A percentile compares a stretch with the other conserved stretches of the same genome.
Conservation (phyloP, 2,329 filamentous ascomycete genomes). For the Claviceps sp. region DNA sequence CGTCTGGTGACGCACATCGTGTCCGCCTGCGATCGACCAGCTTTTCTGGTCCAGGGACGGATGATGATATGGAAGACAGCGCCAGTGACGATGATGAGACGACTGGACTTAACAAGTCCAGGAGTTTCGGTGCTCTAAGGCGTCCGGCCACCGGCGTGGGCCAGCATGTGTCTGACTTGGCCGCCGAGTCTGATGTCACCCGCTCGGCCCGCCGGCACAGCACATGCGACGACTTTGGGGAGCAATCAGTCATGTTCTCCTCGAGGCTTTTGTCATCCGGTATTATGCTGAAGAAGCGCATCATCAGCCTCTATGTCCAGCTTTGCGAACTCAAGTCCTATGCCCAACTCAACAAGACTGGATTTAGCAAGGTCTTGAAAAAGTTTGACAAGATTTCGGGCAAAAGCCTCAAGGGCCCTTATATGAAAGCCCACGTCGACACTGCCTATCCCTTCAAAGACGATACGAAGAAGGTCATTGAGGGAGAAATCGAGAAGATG, state of each 20-base stretch:
- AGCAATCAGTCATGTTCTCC: slow-evolving; percentile 53
- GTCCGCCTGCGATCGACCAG: slow-evolving; percentile 19
- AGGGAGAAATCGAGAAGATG: slow-evolving; percentile 58
- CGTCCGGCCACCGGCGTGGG: slow-evolving; percentile 24
- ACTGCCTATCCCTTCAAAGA: slow-evolving; percentile 70
- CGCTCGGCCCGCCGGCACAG: slow-evolving; percentile 49
- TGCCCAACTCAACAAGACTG: slow-evolving; percentile 89
- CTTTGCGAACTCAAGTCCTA: slow-evolving; percentile 94
- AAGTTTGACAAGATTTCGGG: slow-evolving; percentile 97
- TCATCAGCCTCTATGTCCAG: slow-evolving; percentile 76
- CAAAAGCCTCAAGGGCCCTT: slow-evolving; percentile 61
- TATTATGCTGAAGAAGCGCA: slow-evolving; percentile 85
- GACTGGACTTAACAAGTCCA: slow-evolving; percentile 35
- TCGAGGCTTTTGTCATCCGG: slow-evolving; percentile 50
- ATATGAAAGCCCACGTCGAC: slow-evolving; percentile 62
- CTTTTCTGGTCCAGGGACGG: slow-evolving; percentile 30
- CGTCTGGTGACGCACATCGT: slow-evolving; percentile 13
- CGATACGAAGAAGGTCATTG: slow-evolving; percentile 55
- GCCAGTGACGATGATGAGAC: slow-evolving; percentile 52
- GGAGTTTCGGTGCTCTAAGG: slow-evolving; percentile 25
- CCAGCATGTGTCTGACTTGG: slow-evolving; percentile 39
- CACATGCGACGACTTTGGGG: slow-evolving; percentile 63
- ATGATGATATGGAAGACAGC: slow-evolving; percentile 41
- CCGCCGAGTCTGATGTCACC: slow-evolving; percentile 45
- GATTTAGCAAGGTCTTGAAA: slow-evolving; percentile 91